Base-by-base conservation (phyloP, 208 protist species). In the Trichomonas tenax region DNA sequence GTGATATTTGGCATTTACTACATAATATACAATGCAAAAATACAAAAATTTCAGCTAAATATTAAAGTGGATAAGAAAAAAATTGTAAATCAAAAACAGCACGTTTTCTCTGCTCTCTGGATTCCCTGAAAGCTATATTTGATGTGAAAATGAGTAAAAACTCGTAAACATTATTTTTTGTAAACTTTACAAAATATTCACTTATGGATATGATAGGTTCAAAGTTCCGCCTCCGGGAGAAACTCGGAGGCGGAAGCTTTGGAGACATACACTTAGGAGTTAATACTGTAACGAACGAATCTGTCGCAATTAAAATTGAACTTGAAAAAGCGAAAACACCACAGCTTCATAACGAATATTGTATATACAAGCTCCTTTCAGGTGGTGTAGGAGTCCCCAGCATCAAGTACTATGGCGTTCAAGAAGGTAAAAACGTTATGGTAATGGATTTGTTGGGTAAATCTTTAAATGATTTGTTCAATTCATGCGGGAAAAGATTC, bases 401-500 rank as follows among this genome's bases (percentile, higher is more conserved):
- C 41, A 97, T 99, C 0, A 98, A 98, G 96, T 99, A 98, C 97
- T 99, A 97, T 97, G 99, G 99, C 0, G 84, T 98, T 8, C 98
- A 99, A 51, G 99, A 98, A 0, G 98, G 99, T 63, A 99, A 99
- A 97, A 99, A 99, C 96, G 98, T 99, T 21, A 98, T 99, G 97
- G 99, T 99, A 38, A 99, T 99, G 97, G 99, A 99, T 86, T 97
- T 99, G 15, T 97, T 99, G 0, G 99, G 99, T 0, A 99, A 99
- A 17, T 98, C 97, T 88, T 97, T 99, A 17, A 99, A 99, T 96
- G 99, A 99, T 96, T 97, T 99, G 10, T 99, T 99, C 96, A 98
- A 98, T 49, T 97, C 98, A 88, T 99, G 98, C 46, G 31, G 34
- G 14, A 10, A 63, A 48, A 31, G 95, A 34, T 95, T 97, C 45